A percentile compares a stretch with the other conserved stretches of the same genome.
Conservation (phyloP, 2,329 filamentous ascomycete genomes). For the Cryphonectria carpinicola region DNA sequence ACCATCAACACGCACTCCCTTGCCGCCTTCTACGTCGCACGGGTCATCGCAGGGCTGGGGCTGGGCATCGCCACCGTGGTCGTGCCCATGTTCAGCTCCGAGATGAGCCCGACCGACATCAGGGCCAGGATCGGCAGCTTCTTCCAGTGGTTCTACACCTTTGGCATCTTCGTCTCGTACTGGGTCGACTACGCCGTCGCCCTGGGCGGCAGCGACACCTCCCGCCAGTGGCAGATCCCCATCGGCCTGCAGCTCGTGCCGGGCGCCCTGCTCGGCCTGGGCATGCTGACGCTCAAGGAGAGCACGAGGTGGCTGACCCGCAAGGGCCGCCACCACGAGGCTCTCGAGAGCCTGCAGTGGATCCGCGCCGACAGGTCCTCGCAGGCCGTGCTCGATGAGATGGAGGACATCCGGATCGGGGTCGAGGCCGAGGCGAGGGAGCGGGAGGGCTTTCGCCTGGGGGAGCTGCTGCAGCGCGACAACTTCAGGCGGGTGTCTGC, state of each 20-base stretch:
- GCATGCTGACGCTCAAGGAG: slow-evolving; percentile 53
- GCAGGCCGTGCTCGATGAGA: slow-evolving; percentile 44
- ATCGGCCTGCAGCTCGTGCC: slow-evolving; percentile 56
- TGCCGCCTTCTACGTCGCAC: slow-evolving; percentile 38
- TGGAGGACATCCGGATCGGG: slow-evolving; percentile 53
- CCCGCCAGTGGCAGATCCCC: slow-evolving; percentile 59
- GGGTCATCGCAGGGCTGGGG: slow-evolving; percentile 39
- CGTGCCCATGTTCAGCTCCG: slow-evolving; percentile 47
- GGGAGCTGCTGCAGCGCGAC: slow-evolving; percentile 50
- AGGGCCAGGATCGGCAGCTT: slow-evolving; percentile 47
- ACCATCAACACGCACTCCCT: slow-evolving; percentile 46
- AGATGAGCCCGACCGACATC: slow-evolving; percentile 52
- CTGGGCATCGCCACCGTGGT: slow-evolving; percentile 41
- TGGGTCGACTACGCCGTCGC: slow-evolving; percentile 53
- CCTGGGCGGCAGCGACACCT: slow-evolving; percentile 30
- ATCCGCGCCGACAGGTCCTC: slow-evolving; percentile 49
- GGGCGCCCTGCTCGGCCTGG: slow-evolving; percentile 50
- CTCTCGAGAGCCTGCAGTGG: slow-evolving; percentile 54
- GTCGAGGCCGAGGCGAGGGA: slow-evolving; percentile 50
- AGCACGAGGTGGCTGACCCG: slow-evolving; percentile 54
- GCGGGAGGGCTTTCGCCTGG: slow-evolving; percentile 46
- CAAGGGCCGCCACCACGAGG: slow-evolving; percentile 48
- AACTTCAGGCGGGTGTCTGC: slow-evolving; percentile 49
- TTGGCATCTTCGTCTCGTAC: slow-evolving; percentile 38
- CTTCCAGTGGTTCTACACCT: slow-evolving; percentile 51